phyloP scores from a whole-genome alignment of 768 basidiomycete species.

The Termitomyces bulborhizus region DNA sequence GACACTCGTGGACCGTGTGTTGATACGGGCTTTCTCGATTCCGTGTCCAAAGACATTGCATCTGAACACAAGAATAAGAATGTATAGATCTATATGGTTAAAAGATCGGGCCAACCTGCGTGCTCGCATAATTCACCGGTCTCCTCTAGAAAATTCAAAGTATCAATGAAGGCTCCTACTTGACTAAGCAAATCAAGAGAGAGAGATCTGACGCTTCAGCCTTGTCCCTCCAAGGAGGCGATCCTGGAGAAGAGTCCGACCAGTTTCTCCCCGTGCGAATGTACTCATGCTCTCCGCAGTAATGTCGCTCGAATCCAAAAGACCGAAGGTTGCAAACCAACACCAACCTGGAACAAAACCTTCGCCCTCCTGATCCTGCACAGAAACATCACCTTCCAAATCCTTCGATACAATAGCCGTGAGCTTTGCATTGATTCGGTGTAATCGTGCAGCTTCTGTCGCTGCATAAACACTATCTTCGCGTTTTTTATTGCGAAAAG shows the following conservation, averaged over 20 bases:
- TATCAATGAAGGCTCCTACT: conserved; percentile 34
- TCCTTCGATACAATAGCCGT: conserved; percentile 37
- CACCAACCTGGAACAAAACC: conserved; percentile 61
- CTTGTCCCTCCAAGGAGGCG: not conserved
- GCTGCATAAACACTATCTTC: conserved; percentile 71
- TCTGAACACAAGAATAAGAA: conserved; percentile 25
- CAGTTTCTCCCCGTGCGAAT: conserved; percentile 17
- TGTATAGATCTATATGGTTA: conserved; percentile 4
- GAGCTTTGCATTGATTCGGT: conserved; percentile 68
- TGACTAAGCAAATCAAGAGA: conserved; percentile 26
- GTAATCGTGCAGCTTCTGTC: conserved; percentile 67
- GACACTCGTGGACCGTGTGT: conserved; percentile 79
- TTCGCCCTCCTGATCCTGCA: conserved; percentile 27
- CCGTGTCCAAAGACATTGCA: conserved; percentile 49
- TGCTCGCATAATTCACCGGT: conserved; percentile 18
- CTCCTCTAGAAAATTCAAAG: conserved; percentile 28
- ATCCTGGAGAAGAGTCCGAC: conserved; percentile 6
- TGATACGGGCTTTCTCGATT: conserved; percentile 43
- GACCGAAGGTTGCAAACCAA: conserved; percentile 50
- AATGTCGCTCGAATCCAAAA: conserved; percentile 54
- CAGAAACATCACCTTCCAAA: conserved; percentile 24
- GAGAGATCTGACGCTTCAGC: conserved; percentile 23
- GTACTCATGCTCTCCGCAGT: conserved; percentile 41
- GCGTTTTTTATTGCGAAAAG: conserved; percentile 73
- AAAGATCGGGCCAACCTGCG: conserved; percentile 25